A percentile compares a stretch with the other conserved stretches of the same genome.
These are phyloP conservation scores for Monilinia aucupariae DNA, from an alignment of 2,329 filamentous ascomycete species.

Conservation along the genomic window DNA sequence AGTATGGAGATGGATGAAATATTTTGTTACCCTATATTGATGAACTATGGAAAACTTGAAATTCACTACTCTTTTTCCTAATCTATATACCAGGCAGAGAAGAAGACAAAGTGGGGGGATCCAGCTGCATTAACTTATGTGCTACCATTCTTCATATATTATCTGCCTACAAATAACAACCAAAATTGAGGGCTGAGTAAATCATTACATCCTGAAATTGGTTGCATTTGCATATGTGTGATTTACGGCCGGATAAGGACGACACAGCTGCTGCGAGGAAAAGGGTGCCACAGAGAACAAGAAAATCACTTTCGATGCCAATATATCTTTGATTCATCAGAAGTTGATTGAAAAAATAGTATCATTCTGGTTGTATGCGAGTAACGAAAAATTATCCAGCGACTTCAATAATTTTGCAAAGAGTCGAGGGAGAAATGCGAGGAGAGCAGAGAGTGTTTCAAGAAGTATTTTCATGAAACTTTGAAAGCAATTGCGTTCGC, in stretches of 20 bases:
- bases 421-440: too few species aligned
- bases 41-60: background rate
- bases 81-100: background rate
- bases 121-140: background rate
- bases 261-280: background rate
- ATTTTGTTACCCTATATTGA: background rate
- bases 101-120: background rate
- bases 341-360: background rate
- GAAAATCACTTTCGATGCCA: background rate
- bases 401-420: background rate
- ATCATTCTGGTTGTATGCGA: background rate
- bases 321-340: background rate
- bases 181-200: background rate
- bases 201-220: background rate
- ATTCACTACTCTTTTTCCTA: background rate
- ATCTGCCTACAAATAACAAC: background rate
- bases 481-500: too few species aligned
- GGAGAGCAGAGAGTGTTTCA: background rate
- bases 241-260: background rate
- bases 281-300: background rate
- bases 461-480: background rate
- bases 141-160: background rate
- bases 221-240: background rate
- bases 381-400: background rate
- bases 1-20: background rate